Base-by-base conservation (phyloP, 305 asterid species). In the Lippia alba region DNA sequence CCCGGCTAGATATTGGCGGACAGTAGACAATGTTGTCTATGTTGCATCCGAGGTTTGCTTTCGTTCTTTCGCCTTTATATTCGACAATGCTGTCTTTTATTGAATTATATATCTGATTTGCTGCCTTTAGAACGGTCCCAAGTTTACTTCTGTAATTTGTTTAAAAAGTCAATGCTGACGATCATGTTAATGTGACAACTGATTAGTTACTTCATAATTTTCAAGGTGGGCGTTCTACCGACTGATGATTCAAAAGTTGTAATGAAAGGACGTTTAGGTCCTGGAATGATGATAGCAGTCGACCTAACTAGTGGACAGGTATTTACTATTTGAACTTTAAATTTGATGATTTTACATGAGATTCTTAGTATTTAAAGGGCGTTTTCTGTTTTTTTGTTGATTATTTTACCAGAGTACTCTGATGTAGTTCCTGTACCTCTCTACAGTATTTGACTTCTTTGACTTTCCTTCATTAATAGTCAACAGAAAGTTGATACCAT, bases 1-100 rank as follows among this genome's bases (percentile, higher is more conserved):
- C 59, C 99, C 99, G 64, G 99, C 99, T 67, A 92, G 99, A 84
- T 95, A 95, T 76, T 95, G 99, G 99, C 85, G 96, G 79, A 95
- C 99, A 36, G 79, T 77, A 66, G 99, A 95, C 85, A 95, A 95
- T 76, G 81, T 89, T 71, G 99, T 95, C 78, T 95, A 95, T 64
- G 99, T 95, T 67, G 99, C 99, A 74, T 95, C 99, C 73, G 99
- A 95, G 99, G 99, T 91, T 78, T 71, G 88, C 71, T 72, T 59
- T 41, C 70, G 69, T 62, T 69, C 59, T 53, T 16, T 54, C 71
- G 63, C 57, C 45, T 69, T 62, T 6, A 48, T 46, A 30, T 46
- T n/a, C n/a, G n/a, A 24, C 30, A 24, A 24, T 24, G 55, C 53
- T 72, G 39, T 49, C 61, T 61, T 61, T 24, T 24, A 62, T 76